Percentiles rank a stretch among this genome's conserved stretches.
These are phyloP conservation scores for Leccinum subfulvum DNA, from an alignment of 1,284 basidiomycete species.

Conservation along the genomic window DNA sequence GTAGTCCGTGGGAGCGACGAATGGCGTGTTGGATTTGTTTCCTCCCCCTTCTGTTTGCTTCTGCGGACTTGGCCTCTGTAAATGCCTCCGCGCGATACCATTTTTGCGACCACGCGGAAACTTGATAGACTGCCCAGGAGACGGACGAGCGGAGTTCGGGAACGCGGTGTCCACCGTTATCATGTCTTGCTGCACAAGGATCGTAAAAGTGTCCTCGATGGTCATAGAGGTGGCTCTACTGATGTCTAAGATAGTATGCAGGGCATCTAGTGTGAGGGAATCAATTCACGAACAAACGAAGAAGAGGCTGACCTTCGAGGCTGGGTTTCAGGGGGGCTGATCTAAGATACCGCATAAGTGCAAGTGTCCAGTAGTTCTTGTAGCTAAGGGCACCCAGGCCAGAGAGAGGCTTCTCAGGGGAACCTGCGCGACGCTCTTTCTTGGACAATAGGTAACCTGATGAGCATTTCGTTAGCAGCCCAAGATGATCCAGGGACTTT, in stretches of 20 bases:
- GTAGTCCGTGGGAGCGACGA: constrained; percentile 73
- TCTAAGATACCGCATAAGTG: constrained; percentile 82
- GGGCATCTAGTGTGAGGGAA: constrained; percentile 20
- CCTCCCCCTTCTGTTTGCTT: constrained; percentile 46
- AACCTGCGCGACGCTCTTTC: constrained; percentile 86
- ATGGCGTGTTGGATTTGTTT: constrained; percentile 46
- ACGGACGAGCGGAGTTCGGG: constrained; percentile 54
- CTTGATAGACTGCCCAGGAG: constrained; percentile 75
- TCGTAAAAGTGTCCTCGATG: constrained; percentile 81
- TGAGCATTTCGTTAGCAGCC: constrained; percentile 5
- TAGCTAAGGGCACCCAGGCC: constrained; percentile 90
- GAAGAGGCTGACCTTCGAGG: constrained; percentile 67
- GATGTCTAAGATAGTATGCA: constrained; percentile 62
- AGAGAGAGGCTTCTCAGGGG: constrained; percentile 92
- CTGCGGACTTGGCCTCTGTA: constrained; percentile 58
- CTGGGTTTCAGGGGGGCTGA: constrained; percentile 58
- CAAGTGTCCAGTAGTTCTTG: constrained; percentile 91
- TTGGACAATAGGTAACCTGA: constrained; percentile 94
- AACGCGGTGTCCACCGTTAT: constrained; percentile 58
- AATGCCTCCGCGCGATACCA: constrained; percentile 58
- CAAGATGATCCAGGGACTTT: constrained; percentile 20
- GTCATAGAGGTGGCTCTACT: constrained; percentile 88
- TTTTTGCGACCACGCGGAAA: constrained; percentile 68
- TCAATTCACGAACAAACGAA: constrained; percentile 13
- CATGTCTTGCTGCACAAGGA: constrained; percentile 78